Percentiles rank a stretch among this genome's conserved stretches.
Evolutionary conservation across 805 yeast species (phyloP).

Genomic region (Wickerhamomyces kurtzmanii): DNA sequence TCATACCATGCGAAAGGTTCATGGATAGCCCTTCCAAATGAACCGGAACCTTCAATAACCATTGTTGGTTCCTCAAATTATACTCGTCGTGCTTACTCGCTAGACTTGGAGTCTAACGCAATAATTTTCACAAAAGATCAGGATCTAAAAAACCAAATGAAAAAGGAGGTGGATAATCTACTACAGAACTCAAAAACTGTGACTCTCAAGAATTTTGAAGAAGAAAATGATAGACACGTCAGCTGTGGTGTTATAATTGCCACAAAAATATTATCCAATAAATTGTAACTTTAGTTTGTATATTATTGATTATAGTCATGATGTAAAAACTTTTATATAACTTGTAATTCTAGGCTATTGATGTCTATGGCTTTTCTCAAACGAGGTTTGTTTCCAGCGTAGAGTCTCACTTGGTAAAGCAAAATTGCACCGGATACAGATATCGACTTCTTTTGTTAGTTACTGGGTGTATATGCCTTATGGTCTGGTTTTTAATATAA

Average conservation of each 20-base stretch:
- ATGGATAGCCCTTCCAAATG: conserved; percentile 63
- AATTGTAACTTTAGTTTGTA: conserved; percentile 22
- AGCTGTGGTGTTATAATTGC: conserved; percentile 57
- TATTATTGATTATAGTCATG: not conserved
- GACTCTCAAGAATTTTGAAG: conserved; percentile 48
- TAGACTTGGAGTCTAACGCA: conserved; percentile 86
- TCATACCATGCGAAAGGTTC: conserved; percentile 96
- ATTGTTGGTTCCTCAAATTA: conserved; percentile 91
- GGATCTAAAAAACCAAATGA: conserved; percentile 46
- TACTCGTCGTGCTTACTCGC: conserved; percentile 79
- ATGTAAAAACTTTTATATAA: not conserved
- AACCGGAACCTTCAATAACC: conserved; percentile 56
- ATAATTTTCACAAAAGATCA: conserved; percentile 64
- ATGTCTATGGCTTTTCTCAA: not conserved
- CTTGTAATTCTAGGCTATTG: not conserved
- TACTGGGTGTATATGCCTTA: too few species aligned
- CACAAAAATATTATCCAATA: conserved; percentile 50
- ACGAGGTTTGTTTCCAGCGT: not conserved
- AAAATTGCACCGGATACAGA: too few species aligned
- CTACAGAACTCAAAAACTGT: conserved; percentile 41
- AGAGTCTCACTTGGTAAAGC: not conserved
- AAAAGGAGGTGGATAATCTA: conserved; percentile 53
- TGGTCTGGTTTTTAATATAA: too few species aligned
- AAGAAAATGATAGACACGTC: conserved; percentile 50
- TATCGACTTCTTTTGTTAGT: too few species aligned